Evolutionary conservation across 1,284 basidiomycete species (phyloP), one percentile per base, ranked within the genome.

Genomic region (Cryptococcus deneoformans): DNA sequence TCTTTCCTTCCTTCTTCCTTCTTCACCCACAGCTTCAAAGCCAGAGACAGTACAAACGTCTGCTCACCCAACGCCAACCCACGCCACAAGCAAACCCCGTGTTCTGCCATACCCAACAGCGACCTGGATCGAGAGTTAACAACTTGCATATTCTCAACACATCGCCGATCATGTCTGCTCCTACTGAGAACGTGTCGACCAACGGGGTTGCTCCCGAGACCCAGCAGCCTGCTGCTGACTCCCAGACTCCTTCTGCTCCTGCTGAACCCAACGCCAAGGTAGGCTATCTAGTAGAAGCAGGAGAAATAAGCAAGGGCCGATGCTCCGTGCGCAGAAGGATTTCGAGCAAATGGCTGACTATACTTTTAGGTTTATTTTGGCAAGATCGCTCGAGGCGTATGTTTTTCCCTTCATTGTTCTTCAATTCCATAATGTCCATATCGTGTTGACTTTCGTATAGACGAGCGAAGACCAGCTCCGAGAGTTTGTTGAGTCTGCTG

Each of bases 361-460:
- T 29, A 7, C 50, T 16, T 3, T 8, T 29, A 78, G 77, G 73
- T 78, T 57, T 74, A 76, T 66, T 62, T 78, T 50, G 77, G 76
- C 38, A 78, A 78, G 67, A 69, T 78, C 51, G 53, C 76, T 38
- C 77, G 65, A 66, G 58, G 64, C 36, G 70, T 69, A 52, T 49
- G 68, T 29, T 8, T 8, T 58, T 9, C 4, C 16, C 50, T 29
- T 42, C 34, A 50, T 24, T 35, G 16, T 37, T 35, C 8, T 16
- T 12, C 29, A 47, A 10, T 29, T 1, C 46, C 29, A 43, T 34
- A 29, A 29, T 29, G 3, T 29, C 5, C 29, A 29, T 29, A 29
- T 4, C 5, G 29, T 29, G 29, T 29, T 52, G 9, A 40, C 35
- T 29, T 36, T 54, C 57, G 20, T 44, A 9, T 45, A 73, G 64